phyloP scores from a whole-genome alignment of 495 filamentous ascomycete species.

The Penicillium lividum region DNA sequence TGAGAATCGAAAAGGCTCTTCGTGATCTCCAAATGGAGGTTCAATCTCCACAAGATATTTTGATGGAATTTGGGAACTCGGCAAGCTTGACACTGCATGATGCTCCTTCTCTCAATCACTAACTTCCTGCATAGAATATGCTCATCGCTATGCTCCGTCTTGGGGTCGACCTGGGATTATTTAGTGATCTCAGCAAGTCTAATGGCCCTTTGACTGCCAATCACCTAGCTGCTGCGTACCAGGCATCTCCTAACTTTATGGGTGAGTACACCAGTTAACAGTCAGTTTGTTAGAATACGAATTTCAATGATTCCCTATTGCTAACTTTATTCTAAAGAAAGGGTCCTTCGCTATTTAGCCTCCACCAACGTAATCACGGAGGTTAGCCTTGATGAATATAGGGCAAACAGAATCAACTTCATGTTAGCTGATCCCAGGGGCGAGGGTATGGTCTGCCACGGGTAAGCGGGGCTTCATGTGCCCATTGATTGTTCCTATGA shows the following conservation, averaged over 20 bases:
- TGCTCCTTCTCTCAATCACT: neutral
- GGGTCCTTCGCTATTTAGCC: slow-evolving; percentile 48
- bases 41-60: slow-evolving; percentile 23
- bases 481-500: neutral
- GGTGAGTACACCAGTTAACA: slow-evolving; percentile 16
- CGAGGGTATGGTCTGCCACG: slow-evolving; percentile 34
- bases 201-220: slow-evolving; percentile 27
- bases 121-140: slow-evolving; percentile 20
- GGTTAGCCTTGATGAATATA: slow-evolving; percentile 32
- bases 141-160: slow-evolving; percentile 27
- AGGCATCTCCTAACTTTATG: slow-evolving; percentile 31
- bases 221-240: slow-evolving; percentile 31
- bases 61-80: slow-evolving; percentile 19
- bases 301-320: neutral
- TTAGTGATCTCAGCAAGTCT: slow-evolving; percentile 28
- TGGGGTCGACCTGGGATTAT: slow-evolving; percentile 37
- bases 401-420: slow-evolving; percentile 33
- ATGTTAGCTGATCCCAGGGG: slow-evolving; percentile 28
- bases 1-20: slow-evolving; percentile 25
- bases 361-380: slow-evolving; percentile 41
- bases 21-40: slow-evolving; percentile 18
- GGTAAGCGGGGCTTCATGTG: slow-evolving; percentile 19
- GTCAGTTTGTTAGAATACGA: too few species aligned
- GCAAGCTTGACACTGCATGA: slow-evolving; percentile 9
- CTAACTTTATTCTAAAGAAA: slow-evolving; percentile 24